A percentile compares a stretch with the other conserved stretches of the same genome.
These are phyloP conservation scores for Eleusine coracana DNA, from an alignment of 176 grass and related monocot species.

Conservation along the genomic window DNA sequence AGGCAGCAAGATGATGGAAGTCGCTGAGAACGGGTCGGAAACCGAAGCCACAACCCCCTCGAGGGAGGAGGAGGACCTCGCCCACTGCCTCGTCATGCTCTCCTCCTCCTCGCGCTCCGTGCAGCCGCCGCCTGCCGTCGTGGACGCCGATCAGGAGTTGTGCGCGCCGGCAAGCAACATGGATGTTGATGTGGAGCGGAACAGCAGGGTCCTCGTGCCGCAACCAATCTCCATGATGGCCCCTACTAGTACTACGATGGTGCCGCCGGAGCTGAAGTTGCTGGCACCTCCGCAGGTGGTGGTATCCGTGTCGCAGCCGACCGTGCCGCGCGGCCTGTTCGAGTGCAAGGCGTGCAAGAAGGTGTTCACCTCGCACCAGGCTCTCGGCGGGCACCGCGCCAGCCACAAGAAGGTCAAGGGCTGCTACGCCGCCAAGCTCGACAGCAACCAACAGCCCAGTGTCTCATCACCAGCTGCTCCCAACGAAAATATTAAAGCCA, in stretches of 20 bases:
- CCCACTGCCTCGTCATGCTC: slow-evolving; percentile 68
- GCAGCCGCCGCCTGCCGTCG: background rate
- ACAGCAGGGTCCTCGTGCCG: background rate
- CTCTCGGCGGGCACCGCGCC: slow-evolving; percentile 81
- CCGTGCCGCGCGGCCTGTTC: slow-evolving; percentile 56
- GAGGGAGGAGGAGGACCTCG: slow-evolving; percentile 67
- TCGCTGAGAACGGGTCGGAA: background rate
- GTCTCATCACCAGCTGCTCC: background rate
- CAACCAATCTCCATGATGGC: slow-evolving; percentile 29
- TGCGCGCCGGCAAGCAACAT: slow-evolving; percentile 38
- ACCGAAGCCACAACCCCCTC: background rate
- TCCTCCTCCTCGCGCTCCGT: slow-evolving; percentile 31
- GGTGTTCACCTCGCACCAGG: slow-evolving; percentile 83
- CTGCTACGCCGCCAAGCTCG: slow-evolving; percentile 71
- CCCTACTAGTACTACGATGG: background rate
- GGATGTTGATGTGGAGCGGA: slow-evolving; percentile 29
- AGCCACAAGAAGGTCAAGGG: slow-evolving; percentile 93
- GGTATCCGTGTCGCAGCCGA: background rate
- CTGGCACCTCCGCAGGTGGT: slow-evolving; percentile 14
- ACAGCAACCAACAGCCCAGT: slow-evolving; percentile 15
- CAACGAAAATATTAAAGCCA: background rate
- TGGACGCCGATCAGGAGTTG: slow-evolving; percentile 40
- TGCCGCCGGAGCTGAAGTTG: background rate
- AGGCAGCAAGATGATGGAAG: slow-evolving; percentile 13
- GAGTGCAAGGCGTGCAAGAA: slow-evolving; percentile 90